A percentile compares a stretch with the other conserved stretches of the same genome.
These are phyloP conservation scores for Scheffersomyces titani DNA, from an alignment of 1,139 yeast species.

Conservation along the genomic window DNA sequence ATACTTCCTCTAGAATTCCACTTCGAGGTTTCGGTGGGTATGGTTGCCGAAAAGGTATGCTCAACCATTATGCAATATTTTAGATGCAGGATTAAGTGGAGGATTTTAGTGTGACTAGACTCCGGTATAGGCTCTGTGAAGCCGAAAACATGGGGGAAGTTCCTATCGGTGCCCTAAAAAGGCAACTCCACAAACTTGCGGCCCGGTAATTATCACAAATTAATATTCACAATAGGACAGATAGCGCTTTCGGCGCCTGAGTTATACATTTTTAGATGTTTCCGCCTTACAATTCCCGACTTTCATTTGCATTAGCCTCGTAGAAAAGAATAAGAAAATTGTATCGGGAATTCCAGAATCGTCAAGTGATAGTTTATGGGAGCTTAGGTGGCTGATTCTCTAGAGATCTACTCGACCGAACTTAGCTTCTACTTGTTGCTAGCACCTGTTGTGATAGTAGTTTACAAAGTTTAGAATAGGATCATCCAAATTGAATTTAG, in stretches of 20 bases:
- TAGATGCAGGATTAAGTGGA: background rate
- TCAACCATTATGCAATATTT: background rate
- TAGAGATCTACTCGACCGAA: too few relatives aligned
- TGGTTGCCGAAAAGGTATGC: background rate
- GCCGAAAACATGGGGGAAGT: background rate
- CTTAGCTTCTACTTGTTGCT: too few relatives aligned
- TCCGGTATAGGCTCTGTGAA: conserved; percentile 1
- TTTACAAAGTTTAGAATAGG: too few relatives aligned
- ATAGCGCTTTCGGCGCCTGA: background rate
- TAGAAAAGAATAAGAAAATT: too few relatives aligned
- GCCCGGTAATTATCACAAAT: background rate
- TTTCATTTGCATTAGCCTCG: background rate
- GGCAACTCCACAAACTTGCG: background rate
- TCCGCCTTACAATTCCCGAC: background rate
- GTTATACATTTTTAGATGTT: background rate
- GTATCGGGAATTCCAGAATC: too few relatives aligned
- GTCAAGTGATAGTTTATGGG: background rate
- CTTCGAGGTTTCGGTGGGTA: background rate
- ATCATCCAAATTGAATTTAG: background rate
- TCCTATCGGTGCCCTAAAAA: background rate
- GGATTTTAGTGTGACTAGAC: background rate
- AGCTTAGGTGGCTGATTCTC: background rate
- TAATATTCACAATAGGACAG: background rate
- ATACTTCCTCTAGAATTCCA: background rate
- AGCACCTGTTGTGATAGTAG: too few relatives aligned